Conservation (phyloP, 305 asterid species). For the Ruellia speciosa region DNA sequence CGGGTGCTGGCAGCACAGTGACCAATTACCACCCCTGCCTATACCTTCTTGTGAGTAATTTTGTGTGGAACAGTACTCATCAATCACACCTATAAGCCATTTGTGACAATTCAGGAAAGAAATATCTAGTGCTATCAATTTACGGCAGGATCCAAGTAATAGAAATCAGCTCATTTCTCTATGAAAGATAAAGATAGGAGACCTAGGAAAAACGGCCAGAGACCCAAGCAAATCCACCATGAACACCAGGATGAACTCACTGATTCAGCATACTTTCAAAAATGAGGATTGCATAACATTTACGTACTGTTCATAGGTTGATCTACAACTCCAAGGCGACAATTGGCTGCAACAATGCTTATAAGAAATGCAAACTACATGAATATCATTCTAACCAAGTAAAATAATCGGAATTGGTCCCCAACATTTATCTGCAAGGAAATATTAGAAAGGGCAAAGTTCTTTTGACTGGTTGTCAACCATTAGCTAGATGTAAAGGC, state of each 20-base stretch:
- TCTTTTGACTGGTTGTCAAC: neutral
- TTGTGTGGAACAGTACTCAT: slow-evolving; percentile 8
- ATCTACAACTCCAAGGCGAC: no score
- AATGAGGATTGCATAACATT: neutral
- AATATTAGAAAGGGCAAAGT: slow-evolving; percentile 1
- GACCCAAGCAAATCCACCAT: slow-evolving; percentile 11
- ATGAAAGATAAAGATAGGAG: neutral
- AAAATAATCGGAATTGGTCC: slow-evolving; percentile 3
- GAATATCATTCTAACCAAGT: neutral
- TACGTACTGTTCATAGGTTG: no score
- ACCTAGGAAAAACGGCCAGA: neutral
- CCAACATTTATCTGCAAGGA: neutral
- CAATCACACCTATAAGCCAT: slow-evolving; percentile 9
- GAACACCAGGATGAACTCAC: slow-evolving; percentile 3
- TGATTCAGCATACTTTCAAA: slow-evolving; percentile 1
- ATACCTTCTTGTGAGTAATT: neutral
- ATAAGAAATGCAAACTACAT: no score
- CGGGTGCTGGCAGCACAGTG: slow-evolving; percentile 12
- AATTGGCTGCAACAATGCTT: no score
- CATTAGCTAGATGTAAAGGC: slow-evolving; percentile 9
- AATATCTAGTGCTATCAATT: slow-evolving; percentile 1
- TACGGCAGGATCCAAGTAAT: neutral
- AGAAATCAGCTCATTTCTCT: neutral
- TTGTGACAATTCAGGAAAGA: slow-evolving; percentile 1
- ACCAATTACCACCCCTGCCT: slow-evolving; percentile 3